Evolutionary conservation across 2,329 filamentous ascomycete genomes (phyloP).

Genomic region (Epichloe amarillans): DNA sequence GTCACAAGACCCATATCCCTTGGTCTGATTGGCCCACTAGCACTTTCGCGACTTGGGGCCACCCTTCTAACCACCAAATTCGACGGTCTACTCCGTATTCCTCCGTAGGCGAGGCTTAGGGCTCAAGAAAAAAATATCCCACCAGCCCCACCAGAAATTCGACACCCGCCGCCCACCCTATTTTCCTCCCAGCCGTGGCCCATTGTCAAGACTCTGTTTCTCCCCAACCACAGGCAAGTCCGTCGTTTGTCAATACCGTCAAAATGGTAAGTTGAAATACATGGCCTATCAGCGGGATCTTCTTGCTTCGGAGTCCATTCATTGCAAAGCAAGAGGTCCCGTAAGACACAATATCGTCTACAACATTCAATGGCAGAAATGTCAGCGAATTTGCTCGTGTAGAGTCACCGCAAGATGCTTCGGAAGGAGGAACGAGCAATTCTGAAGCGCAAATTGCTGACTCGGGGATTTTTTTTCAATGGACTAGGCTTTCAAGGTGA

Average conservation of each 20-base stretch:
- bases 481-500: constrained; percentile 69
- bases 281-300: constrained; percentile 19
- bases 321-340: neutral
- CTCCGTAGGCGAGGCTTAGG: constrained; percentile 20
- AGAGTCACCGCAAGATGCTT: constrained; percentile 98
- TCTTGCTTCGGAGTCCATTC: neutral
- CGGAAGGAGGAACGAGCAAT: constrained; percentile 48
- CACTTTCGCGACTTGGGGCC: too few species aligned
- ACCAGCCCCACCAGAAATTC: constrained; percentile 26
- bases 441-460: constrained; percentile 99
- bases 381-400: constrained; percentile 23
- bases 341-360: neutral
- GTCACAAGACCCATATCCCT: too few species aligned
- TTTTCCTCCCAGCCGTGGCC: neutral
- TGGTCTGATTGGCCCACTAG: too few species aligned
- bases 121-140: constrained; percentile 13
- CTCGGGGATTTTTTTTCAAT: constrained; percentile 46
- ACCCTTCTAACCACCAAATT: neutral
- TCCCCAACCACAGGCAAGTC: constrained; percentile 19
- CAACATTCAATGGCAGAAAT: constrained; percentile 26
- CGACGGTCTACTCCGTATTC: neutral
- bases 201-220: constrained; percentile 6
- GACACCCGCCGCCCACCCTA: neutral
- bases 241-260: constrained; percentile 39
- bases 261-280: constrained; percentile 53